Evolutionary conservation across 78 protist species (phyloP).

Genomic region (Emiliania huxleyi): DNA sequence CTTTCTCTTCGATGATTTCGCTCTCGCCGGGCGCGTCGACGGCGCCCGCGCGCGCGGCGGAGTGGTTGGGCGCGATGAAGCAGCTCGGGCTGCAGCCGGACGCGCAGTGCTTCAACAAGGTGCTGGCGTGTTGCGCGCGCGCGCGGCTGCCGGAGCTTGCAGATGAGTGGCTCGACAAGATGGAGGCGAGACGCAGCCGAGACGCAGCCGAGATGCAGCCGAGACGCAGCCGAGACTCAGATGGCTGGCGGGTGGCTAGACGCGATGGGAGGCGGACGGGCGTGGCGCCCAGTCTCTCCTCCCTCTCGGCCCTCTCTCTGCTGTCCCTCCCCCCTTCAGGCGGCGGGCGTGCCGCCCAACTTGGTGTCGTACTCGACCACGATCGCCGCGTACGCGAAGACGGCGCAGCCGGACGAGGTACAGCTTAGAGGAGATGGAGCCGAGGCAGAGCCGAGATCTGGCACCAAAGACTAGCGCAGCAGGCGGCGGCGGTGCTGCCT

Average conservation of each 20-base stretch:
- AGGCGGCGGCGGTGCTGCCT: too few relatives aligned
- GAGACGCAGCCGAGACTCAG: too few relatives aligned
- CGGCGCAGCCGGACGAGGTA: background rate
- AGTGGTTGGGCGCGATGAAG: background rate
- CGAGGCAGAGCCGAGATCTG: too few relatives aligned
- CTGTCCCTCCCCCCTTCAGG: too few relatives aligned
- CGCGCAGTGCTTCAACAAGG: conserved; percentile 3
- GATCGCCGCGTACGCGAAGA: background rate
- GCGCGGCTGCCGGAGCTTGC: conserved; percentile 13
- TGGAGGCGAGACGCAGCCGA: too few relatives aligned
- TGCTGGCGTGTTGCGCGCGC: background rate
- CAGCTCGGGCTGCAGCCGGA: background rate
- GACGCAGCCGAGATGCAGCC: too few relatives aligned
- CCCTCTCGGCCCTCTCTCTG: too few relatives aligned
- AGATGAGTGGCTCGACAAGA: background rate
- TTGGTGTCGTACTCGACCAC: background rate
- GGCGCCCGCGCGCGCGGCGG: background rate
- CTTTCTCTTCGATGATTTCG: background rate
- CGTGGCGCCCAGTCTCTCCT: too few relatives aligned
- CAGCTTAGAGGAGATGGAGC: too few relatives aligned
- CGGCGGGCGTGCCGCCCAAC: background rate
- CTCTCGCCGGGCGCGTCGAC: background rate
- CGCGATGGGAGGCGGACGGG: too few relatives aligned
- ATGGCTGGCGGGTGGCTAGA: too few relatives aligned
- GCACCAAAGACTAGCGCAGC: too few relatives aligned